Evolutionary conservation across 225 moss, liverwort and hornwort species (phyloP).

Genomic region (Neckera pumila): DNA sequence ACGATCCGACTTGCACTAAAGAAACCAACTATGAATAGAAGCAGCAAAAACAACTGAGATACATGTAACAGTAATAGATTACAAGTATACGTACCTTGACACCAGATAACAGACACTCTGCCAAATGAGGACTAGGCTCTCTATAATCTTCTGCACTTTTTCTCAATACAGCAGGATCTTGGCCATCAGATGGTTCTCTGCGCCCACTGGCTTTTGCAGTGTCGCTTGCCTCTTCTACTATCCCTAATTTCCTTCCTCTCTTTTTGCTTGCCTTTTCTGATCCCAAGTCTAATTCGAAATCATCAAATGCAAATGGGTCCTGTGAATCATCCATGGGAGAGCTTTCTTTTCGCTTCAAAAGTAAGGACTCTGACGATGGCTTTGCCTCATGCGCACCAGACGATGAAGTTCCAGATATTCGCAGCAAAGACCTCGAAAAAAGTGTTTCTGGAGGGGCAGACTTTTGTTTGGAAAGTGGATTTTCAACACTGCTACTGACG

Average conservation of each 20-base stretch:
- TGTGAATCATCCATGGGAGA: constrained; percentile 54
- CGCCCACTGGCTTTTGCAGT: constrained; percentile 29
- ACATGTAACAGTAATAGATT: not conserved
- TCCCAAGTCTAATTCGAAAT: constrained; percentile 45
- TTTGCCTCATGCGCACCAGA: constrained; percentile 33
- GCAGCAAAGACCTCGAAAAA: constrained; percentile 27
- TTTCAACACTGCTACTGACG: constrained; percentile 11
- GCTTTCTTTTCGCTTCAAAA: constrained; percentile 43
- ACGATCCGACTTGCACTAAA: not conserved
- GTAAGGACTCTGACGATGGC: constrained; percentile 13
- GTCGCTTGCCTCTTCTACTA: constrained; percentile 36
- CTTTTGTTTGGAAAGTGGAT: constrained; percentile 14
- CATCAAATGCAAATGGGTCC: constrained; percentile 88
- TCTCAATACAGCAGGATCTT: constrained; percentile 4
- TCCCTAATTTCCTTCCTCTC: constrained; percentile 46
- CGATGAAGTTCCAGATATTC: constrained; percentile 38
- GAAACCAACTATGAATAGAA: not conserved
- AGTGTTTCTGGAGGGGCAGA: constrained; percentile 7
- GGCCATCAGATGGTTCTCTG: constrained; percentile 26
- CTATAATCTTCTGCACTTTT: constrained; percentile 24
- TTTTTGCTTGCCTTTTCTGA: constrained; percentile 31
- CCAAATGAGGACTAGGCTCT: constrained; percentile 45
- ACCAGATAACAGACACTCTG: constrained; percentile 87
- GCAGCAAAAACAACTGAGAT: not conserved
- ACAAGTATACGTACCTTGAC: constrained; percentile 55